Conservation (phyloP, 2,329 filamentous ascomycete species). For the Drechslera avenae region DNA sequence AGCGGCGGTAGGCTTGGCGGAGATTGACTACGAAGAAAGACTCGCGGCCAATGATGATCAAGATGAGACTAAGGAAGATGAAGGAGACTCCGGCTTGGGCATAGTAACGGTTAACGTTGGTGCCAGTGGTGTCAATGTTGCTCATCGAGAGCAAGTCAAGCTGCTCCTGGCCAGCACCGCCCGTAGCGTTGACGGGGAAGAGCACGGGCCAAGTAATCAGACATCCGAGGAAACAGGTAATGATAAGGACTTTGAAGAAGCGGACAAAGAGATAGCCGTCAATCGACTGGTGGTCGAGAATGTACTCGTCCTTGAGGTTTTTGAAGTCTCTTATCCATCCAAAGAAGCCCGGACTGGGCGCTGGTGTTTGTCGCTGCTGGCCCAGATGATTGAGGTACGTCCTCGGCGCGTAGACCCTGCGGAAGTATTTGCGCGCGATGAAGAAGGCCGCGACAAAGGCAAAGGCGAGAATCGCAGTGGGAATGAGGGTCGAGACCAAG, state of each 20-base stretch:
- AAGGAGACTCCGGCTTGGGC: slow-evolving; percentile 52
- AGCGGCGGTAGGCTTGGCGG: slow-evolving; percentile 55
- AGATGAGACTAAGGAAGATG: slow-evolving; percentile 51
- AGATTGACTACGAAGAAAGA: slow-evolving; percentile 55
- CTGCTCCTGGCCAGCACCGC: slow-evolving; percentile 44
- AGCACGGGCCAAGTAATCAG: slow-evolving; percentile 54
- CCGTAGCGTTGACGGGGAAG: slow-evolving; percentile 55
- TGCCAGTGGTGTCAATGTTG: slow-evolving; percentile 42
- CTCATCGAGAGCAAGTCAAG: slow-evolving; percentile 49
- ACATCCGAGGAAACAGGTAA: slow-evolving; percentile 51
- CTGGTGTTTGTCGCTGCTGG: slow-evolving; percentile 54
- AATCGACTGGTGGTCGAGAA: slow-evolving; percentile 56
- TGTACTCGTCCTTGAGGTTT: slow-evolving; percentile 51
- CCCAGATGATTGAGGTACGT: slow-evolving; percentile 54
- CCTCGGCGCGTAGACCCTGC: slow-evolving; percentile 52
- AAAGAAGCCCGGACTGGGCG: slow-evolving; percentile 52
- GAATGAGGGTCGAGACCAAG: slow-evolving; percentile 43
- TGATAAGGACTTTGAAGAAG: slow-evolving; percentile 53
- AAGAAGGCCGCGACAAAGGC: slow-evolving; percentile 48
- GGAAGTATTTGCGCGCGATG: slow-evolving; percentile 51
- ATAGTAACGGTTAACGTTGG: slow-evolving; percentile 49
- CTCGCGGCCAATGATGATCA: slow-evolving; percentile 54
- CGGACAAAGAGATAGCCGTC: slow-evolving; percentile 57
- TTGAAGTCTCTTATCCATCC: slow-evolving; percentile 60
- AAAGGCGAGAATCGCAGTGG: slow-evolving; percentile 34